Evolutionary conservation across 2,329 filamentous ascomycete species (phyloP), one percentile per base, ranked within the genome.

Genomic region (Phaeosphaeria sp.): DNA sequence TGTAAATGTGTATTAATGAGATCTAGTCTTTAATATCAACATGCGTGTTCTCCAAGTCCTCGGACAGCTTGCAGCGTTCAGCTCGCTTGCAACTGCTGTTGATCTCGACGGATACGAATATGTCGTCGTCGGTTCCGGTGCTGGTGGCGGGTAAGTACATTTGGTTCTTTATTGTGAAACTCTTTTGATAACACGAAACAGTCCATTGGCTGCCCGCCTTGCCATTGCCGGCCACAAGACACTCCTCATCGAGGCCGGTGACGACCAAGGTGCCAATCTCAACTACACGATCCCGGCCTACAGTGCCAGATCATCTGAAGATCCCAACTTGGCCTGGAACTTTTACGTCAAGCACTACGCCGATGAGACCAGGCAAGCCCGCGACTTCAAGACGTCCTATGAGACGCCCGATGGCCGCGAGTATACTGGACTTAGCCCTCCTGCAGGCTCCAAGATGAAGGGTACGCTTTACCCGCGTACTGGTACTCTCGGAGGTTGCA

Each of bases 331-430:
- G 63, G 77, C 80, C 46, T 90, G 87, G 87, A 84, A 87, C 71
- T 89, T 85, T 74, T 89, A 84, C 61, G 84, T 88, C n/a, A 81
- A 81, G 46, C 87, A 89, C 71, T 89, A 88, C 66, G 77, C 80
- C 8, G 81, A 88, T 59, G 75, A 84, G 45, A 72, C 74, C 21
- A 79, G 83, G 39, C 83, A 87, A 61, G 78, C 81, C 21, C 78
- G 79, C 51, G 86, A 89, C 69, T 83, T 77, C 64, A 89, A 89
- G 78, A 84, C 85, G 47, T 83, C 83, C 1, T 89, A 87, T 78
- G 79, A 60, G 79, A 72, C 70, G 18, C 63, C 66, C 2, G 64
- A 70, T 64, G 71, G 72, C 22, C 58, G 63, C 80, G 1, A 82
- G 80, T 67, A 78, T 79, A 68, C 74, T 69, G 86, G 86, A 15